phyloP scores from a whole-genome alignment of 148 eudicot genomes.

The Rhododendron ferrugineum region DNA sequence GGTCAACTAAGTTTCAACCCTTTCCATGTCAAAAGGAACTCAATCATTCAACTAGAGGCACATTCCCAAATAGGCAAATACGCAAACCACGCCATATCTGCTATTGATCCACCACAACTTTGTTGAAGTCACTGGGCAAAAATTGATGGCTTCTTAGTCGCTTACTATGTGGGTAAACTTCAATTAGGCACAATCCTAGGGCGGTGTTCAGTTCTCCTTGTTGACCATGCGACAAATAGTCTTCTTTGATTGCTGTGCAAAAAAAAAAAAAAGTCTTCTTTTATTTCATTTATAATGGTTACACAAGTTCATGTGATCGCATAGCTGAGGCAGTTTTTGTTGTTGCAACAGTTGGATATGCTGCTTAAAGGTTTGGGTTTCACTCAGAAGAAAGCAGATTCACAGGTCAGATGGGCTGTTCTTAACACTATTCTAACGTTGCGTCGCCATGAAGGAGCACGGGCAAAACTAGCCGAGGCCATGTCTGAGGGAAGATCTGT shows the following conservation, averaged over 20 bases:
- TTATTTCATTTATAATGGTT: not conserved
- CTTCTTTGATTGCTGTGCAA: not conserved
- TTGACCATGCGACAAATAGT: not conserved
- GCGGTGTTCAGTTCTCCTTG: not conserved
- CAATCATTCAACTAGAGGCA: not conserved
- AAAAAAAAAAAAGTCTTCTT: not conserved
- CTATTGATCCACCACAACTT: not conserved
- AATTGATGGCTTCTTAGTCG: not conserved
- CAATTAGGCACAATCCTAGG: not conserved
- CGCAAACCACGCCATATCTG: not conserved
- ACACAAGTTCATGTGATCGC: not conserved
- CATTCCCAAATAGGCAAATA: not conserved
- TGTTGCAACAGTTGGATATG: conserved; percentile 54
- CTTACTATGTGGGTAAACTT: not conserved
- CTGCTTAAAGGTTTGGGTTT: conserved; percentile 74
- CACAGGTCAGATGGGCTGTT: conserved; percentile 96
- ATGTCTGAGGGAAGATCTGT: conserved; percentile 79
- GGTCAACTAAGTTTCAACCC: not conserved
- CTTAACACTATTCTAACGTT: conserved; percentile 70
- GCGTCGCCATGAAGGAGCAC: conserved; percentile 81
- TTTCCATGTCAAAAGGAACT: not conserved
- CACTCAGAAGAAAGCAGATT: conserved; percentile 95
- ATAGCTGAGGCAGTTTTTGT: not conserved
- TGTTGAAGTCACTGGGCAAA: not conserved
- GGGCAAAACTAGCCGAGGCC: conserved; percentile 66